Conservation (phyloP, 495 filamentous ascomycete species). For the Choiromyces venosus region DNA sequence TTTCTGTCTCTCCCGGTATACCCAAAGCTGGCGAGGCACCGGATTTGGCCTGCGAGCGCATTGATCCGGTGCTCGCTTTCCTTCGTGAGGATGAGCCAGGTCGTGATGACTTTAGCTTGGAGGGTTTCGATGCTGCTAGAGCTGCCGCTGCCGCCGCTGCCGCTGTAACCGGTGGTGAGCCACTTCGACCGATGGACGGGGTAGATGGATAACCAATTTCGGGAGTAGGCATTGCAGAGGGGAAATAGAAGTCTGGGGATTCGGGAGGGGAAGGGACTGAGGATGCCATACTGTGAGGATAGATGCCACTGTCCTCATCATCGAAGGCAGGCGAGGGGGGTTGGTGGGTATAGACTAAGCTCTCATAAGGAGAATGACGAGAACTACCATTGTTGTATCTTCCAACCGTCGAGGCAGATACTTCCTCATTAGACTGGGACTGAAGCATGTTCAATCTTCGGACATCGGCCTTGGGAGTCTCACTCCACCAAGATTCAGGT, state of each 20-base stretch:
- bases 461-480: slow-evolving; percentile 20
- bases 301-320: slow-evolving; percentile 27
- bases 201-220: slow-evolving; percentile 33
- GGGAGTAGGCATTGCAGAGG: slow-evolving; percentile 32
- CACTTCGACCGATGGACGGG: slow-evolving; percentile 28
- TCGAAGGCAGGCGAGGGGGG: slow-evolving; percentile 36
- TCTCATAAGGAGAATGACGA: slow-evolving; percentile 22
- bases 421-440: slow-evolving; percentile 13
- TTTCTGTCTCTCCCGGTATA: slow-evolving; percentile 43
- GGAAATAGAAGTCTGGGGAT: slow-evolving; percentile 36
- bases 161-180: slow-evolving; percentile 33
- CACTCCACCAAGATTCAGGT: slow-evolving; percentile 25
- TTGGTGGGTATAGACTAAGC: slow-evolving; percentile 26
- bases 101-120: slow-evolving; percentile 13
- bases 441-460: slow-evolving; percentile 1
- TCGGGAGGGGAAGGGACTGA: slow-evolving; percentile 40
- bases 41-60: slow-evolving; percentile 35
- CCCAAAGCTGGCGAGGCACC: slow-evolving; percentile 18
- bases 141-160: slow-evolving; percentile 27
- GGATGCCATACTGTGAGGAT: slow-evolving; percentile 25
- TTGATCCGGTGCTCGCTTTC: slow-evolving; percentile 37
- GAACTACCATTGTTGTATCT: slow-evolving; percentile 19
- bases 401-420: slow-evolving; percentile 13
- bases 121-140: slow-evolving; percentile 29
- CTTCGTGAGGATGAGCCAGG: slow-evolving; percentile 29